Conservation (phyloP, 2,329 filamentous ascomycete species). For the Ophiosphaerella narmari region DNA sequence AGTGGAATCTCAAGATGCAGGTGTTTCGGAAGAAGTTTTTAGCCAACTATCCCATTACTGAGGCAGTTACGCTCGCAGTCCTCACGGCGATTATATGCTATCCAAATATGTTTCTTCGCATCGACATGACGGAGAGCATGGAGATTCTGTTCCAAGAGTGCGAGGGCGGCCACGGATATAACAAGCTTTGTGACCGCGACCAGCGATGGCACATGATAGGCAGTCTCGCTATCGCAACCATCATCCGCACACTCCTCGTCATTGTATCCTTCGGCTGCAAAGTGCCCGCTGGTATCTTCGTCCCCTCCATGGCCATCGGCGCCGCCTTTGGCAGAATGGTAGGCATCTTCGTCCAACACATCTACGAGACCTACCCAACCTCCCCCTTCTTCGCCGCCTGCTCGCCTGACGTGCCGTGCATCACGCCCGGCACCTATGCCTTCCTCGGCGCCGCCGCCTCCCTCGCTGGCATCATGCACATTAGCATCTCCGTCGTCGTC, state of each 20-base stretch:
- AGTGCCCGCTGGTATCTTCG: constrained; percentile 96
- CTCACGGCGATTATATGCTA: constrained; percentile 93
- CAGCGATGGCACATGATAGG: constrained; percentile 78
- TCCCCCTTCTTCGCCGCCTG: constrained; percentile 88
- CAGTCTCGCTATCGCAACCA: constrained; percentile 77
- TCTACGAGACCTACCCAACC: constrained; percentile 81
- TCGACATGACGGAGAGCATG: constrained; percentile 99
- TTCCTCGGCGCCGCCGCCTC: constrained; percentile 92
- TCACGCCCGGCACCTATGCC: constrained; percentile 95
- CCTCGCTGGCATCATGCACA: constrained; percentile 95
- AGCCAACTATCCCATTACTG: constrained; percentile 78
- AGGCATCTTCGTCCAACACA: constrained; percentile 89
- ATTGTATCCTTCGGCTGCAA: constrained; percentile 98
- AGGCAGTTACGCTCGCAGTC: constrained; percentile 81
- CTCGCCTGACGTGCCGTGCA: constrained; percentile 88
- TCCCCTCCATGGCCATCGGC: constrained; percentile 96
- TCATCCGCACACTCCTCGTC: constrained; percentile 80
- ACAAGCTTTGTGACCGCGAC: constrained; percentile 82
- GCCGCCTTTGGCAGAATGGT: constrained; percentile 91
- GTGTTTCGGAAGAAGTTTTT: constrained; percentile 94
- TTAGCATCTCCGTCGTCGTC: constrained; percentile 94
- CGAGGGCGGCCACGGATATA: constrained; percentile 84
- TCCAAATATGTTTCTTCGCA: constrained; percentile 90
- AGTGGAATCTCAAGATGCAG: constrained; percentile 91
- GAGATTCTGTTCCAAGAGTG: constrained; percentile 96